Evolutionary conservation across 1,139 yeast genomes (phyloP), one percentile per base, ranked within the genome.

Genomic region (Kodamaea plutei): DNA sequence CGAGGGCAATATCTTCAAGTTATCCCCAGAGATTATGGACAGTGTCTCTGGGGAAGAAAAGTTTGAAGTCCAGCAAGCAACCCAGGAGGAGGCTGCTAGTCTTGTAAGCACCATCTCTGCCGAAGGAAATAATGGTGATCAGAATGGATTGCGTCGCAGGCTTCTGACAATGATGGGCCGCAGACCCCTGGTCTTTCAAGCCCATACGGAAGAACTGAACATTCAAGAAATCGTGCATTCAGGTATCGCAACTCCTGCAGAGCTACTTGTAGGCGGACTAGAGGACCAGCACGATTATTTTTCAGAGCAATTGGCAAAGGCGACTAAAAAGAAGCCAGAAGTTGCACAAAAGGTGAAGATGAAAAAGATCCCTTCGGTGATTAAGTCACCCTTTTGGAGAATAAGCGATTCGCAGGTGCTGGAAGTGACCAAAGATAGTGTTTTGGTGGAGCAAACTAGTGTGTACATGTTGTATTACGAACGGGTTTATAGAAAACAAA

Each of bases 391-490:
- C 11, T 89, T 76, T 63, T 89, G 97, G 97, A 71, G 84, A 45
- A 76, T 88, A 17, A 84, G 93, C 41, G 97, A 89, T 55, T 69
- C 85, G 2, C 65, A 63, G 23, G 75, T 83, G 4, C 60, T 73
- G 29, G 96, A 87, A 50, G 79, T 73, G 16, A 65, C 75, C n/a
- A 56, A 64, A 9, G 58, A 64, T 1, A 74, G 79, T 12, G 85
- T 87, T 1, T 59, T 85, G 33, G 64, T 64, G 36, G 95, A 87
- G 48, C 76, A 76, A 22, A 64, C 78, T 10, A 84, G 84, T 13
- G 96, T 78, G 2, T 89, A 89, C 56, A 74, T 89, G 81, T 60
- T 89, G 37, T 82, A 84, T 48, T 89, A 84, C 50, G 95, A 89
- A 47, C 51, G 76, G 40, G 61, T 66, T 16, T 74, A 69, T 36